A percentile compares a stretch with the other conserved stretches of the same genome.
Conservation (phyloP, 2,329 filamentous ascomycete species). For the Verticillium dahliae region DNA sequence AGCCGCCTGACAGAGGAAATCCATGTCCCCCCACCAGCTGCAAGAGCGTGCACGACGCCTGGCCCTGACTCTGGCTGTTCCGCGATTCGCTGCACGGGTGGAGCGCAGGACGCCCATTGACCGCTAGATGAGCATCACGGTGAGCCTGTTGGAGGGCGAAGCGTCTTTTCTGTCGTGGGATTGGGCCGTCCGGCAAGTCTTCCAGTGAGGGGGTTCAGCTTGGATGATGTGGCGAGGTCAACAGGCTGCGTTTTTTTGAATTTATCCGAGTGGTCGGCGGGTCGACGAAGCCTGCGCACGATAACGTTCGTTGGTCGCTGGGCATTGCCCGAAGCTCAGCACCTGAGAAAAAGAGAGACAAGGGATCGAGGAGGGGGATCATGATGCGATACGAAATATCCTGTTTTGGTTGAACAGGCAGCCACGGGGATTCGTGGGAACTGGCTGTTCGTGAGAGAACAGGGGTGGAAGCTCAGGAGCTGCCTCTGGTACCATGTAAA, state of each 20-base stretch:
- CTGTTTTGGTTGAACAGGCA: not conserved
- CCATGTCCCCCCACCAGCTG: not conserved
- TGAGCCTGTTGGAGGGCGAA: conserved; percentile 21
- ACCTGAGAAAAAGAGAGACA: not conserved
- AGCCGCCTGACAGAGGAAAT: not conserved
- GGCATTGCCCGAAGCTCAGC: not conserved
- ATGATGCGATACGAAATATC: not conserved
- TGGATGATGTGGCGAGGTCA: not conserved
- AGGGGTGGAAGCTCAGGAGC: not conserved
- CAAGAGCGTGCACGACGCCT: not conserved
- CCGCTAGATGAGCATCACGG: conserved; percentile 5
- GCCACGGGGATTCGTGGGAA: not conserved
- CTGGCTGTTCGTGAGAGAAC: not conserved
- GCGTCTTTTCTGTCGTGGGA: conserved; percentile 20
- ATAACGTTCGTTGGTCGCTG: not conserved
- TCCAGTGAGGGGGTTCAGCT: not conserved
- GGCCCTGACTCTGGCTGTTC: not conserved
- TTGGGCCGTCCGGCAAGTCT: conserved; percentile 16
- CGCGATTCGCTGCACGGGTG: conserved; percentile 19
- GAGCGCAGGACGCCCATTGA: conserved; percentile 8
- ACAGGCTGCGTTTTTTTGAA: conserved; percentile 8
- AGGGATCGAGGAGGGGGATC: not conserved
- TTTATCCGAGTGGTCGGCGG: conserved; percentile 2
- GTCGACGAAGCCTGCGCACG: not conserved
- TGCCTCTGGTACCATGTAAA: not conserved